These are phyloP conservation scores for Yamagishiella unicocca DNA, from an alignment of 139 green algal genomes.

Conservation along the genomic window DNA sequence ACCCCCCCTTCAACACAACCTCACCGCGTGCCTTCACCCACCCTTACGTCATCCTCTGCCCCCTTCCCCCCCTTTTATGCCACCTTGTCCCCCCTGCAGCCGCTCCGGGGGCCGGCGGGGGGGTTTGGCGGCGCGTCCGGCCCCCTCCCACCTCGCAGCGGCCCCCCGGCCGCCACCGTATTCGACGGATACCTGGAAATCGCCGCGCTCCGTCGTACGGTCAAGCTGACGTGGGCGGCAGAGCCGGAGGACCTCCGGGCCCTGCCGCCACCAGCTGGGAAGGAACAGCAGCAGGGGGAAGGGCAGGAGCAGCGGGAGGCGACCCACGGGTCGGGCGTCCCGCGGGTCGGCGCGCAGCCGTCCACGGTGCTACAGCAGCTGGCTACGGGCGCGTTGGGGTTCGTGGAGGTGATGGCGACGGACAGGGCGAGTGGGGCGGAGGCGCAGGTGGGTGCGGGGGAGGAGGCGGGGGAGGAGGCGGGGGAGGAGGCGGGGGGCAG, in stretches of 20 bases:
- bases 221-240: conserved; percentile 39
- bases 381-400: conserved; percentile 61
- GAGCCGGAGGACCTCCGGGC: conserved; percentile 33
- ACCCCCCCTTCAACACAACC: too few relatives aligned
- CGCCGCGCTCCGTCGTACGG: neutral
- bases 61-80: too few relatives aligned
- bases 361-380: conserved; percentile 38
- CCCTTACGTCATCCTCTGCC: too few relatives aligned
- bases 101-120: too few relatives aligned
- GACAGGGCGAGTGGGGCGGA: conserved; percentile 60
- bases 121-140: too few relatives aligned
- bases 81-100: too few relatives aligned
- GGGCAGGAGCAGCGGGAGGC: neutral
- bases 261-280: neutral
- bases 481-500: too few relatives aligned
- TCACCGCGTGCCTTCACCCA: too few relatives aligned
- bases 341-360: neutral
- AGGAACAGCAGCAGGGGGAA: neutral
- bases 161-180: too few relatives aligned
- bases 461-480: neutral
- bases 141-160: too few relatives aligned
- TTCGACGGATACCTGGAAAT: too few relatives aligned
- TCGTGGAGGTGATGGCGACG: conserved; percentile 68
- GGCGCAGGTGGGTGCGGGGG: conserved; percentile 38
- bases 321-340: neutral